Evolutionary conservation across 495 filamentous ascomycete species (phyloP).

Genomic region (Hyaloscypha variabilis): DNA sequence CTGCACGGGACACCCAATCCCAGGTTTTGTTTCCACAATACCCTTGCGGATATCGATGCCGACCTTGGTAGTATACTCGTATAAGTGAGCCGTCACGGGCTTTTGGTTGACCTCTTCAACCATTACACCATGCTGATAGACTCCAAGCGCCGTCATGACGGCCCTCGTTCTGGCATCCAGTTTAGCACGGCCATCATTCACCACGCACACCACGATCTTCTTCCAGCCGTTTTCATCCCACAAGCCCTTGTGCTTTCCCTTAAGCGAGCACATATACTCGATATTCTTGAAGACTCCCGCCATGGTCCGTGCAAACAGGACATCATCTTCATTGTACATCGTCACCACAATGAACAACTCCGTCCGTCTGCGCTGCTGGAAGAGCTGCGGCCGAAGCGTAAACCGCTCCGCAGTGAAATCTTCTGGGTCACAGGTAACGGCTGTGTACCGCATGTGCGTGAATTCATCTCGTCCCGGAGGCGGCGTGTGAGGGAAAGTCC

Average conservation of each 20-base stretch:
- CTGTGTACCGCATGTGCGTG: conserved; percentile 57
- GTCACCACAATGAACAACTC: conserved; percentile 44
- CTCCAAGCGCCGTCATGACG: conserved; percentile 41
- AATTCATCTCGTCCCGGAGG: conserved; percentile 74
- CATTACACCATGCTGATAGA: conserved; percentile 43
- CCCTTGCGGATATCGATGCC: conserved; percentile 37
- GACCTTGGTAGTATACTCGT: conserved; percentile 44
- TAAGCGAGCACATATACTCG: conserved; percentile 40
- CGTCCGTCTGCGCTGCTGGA: conserved; percentile 59
- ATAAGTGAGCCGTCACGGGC: conserved; percentile 42
- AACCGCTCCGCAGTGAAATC: conserved; percentile 70
- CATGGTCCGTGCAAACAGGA: conserved; percentile 41
- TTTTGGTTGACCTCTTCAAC: conserved; percentile 38
- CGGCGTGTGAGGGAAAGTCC: conserved; percentile 79
- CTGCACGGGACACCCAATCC: conserved; percentile 35
- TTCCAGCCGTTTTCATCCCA: conserved; percentile 46
- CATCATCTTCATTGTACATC: conserved; percentile 45
- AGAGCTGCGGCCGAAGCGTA: conserved; percentile 73
- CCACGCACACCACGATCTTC: conserved; percentile 45
- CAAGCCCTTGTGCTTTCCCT: conserved; percentile 37
- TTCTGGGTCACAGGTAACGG: conserved; percentile 89
- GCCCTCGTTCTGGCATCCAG: conserved; percentile 41
- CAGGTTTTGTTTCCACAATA: conserved; percentile 28
- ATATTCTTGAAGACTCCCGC: conserved; percentile 45
- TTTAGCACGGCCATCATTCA: conserved; percentile 42